Conservation (phyloP, 352 stramenopile genomes). For the Phytophthora idaei region DNA sequence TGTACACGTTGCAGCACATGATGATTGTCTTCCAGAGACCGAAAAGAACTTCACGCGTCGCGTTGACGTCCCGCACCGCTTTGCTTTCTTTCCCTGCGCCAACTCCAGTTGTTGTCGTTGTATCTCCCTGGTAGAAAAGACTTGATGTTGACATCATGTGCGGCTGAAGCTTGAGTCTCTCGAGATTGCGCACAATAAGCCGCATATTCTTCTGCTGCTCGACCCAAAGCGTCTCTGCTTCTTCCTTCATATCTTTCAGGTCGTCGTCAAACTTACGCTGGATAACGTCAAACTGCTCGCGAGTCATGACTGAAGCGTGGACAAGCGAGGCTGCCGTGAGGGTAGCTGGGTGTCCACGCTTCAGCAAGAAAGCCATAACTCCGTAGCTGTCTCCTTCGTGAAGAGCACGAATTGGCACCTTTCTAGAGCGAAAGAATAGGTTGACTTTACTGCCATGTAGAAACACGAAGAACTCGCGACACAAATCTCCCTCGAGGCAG, state of each 20-base stretch:
- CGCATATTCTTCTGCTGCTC: slow-evolving; percentile 44
- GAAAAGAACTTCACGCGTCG: slow-evolving; percentile 26
- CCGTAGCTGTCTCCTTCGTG: slow-evolving; percentile 75
- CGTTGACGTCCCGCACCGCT: slow-evolving; percentile 14
- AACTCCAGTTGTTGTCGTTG: background rate
- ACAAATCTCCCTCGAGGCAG: slow-evolving; percentile 69
- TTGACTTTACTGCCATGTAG: slow-evolving; percentile 65
- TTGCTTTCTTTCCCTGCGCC: background rate
- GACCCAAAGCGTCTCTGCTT: slow-evolving; percentile 44
- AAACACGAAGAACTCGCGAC: slow-evolving; percentile 74
- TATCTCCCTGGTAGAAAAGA: slow-evolving; percentile 65
- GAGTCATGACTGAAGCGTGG: slow-evolving; percentile 72
- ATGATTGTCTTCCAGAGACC: slow-evolving; percentile 57
- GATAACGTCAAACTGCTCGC: slow-evolving; percentile 73
- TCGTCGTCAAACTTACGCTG: slow-evolving; percentile 69
- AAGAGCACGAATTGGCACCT: slow-evolving; percentile 57
- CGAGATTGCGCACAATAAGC: slow-evolving; percentile 52
- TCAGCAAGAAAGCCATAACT: slow-evolving; percentile 69
- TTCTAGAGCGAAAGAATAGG: slow-evolving; percentile 56
- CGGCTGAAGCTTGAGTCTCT: slow-evolving; percentile 56
- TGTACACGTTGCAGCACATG: slow-evolving; percentile 73
- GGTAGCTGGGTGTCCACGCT: slow-evolving; percentile 46
- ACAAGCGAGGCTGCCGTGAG: slow-evolving; percentile 54
- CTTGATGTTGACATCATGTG: slow-evolving; percentile 54
- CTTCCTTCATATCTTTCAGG: slow-evolving; percentile 53